phyloP scores from a whole-genome alignment of 495 filamentous ascomycete genomes.

The Penicillium lagena region DNA sequence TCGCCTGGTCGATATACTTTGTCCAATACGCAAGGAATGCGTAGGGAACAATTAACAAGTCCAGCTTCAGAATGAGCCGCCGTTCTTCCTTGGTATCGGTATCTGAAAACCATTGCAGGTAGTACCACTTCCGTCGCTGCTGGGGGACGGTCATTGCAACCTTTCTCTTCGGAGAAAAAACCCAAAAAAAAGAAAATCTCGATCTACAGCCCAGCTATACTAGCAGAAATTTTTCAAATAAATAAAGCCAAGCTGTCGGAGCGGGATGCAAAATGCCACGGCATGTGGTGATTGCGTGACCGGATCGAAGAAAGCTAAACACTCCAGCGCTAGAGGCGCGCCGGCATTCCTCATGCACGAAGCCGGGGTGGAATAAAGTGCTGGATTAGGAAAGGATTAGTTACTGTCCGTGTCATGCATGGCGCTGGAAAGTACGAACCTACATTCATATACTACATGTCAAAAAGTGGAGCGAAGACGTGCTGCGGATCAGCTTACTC shows the following conservation, averaged over 20 bases:
- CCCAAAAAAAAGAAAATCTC: neutral
- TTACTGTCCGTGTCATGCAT: neutral
- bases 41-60: constrained; percentile 32
- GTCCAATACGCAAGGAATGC: constrained; percentile 41
- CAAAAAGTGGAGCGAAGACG: constrained; percentile 18
- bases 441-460: constrained; percentile 8
- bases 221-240: neutral
- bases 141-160: constrained; percentile 14
- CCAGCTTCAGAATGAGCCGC: constrained; percentile 38
- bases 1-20: constrained; percentile 40
- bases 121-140: constrained; percentile 30
- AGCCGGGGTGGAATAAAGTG: neutral
- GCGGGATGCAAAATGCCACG: constrained; percentile 13
- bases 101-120: constrained; percentile 33
- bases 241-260: neutral
- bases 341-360: too few species aligned
- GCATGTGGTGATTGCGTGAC: constrained; percentile 14
- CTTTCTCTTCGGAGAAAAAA: neutral
- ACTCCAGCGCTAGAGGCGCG: neutral
- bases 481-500: constrained; percentile 7
- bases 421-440: neutral
- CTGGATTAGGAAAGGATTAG: neutral
- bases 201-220: neutral
- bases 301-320: neutral
- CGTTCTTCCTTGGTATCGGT: constrained; percentile 36